phyloP scores from a whole-genome alignment of 176 grass and related monocot genomes.

The Eleusine coracana region DNA sequence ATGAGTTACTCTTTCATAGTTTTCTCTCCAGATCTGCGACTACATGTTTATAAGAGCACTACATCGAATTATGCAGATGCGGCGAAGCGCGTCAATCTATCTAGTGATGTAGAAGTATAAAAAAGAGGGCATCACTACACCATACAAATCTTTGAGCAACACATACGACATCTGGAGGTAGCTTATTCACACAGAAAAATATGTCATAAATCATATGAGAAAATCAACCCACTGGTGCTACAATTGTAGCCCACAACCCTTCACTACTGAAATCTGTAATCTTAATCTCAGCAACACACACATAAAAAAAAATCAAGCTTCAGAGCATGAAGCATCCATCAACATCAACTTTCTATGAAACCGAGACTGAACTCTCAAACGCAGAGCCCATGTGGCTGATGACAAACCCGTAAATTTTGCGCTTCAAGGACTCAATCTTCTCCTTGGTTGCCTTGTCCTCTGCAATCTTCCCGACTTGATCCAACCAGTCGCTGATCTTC shows the following conservation, averaged over 20 bases:
- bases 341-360: conserved; percentile 29
- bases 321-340: conserved; percentile 13
- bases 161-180: not conserved
- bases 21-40: no score
- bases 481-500: conserved; percentile 84
- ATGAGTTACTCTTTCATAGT: no score
- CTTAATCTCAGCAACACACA: no score
- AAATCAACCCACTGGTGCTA: not conserved
- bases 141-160: no score
- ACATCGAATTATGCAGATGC: no score
- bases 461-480: conserved; percentile 47
- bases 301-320: not conserved
- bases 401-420: conserved; percentile 83
- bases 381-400: conserved; percentile 75
- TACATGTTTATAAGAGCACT: no score
- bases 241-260: not conserved
- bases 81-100: no score
- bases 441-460: conserved; percentile 57
- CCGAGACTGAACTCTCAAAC: conserved; percentile 52
- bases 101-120: no score
- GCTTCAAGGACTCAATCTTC: conserved; percentile 61
- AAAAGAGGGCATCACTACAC: no score
- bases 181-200: conserved; percentile 28
- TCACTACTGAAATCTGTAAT: not conserved
- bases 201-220: not conserved